phyloP scores from a whole-genome alignment of 805 yeast species.

The Wickerhamomyces kurtzmanii region DNA sequence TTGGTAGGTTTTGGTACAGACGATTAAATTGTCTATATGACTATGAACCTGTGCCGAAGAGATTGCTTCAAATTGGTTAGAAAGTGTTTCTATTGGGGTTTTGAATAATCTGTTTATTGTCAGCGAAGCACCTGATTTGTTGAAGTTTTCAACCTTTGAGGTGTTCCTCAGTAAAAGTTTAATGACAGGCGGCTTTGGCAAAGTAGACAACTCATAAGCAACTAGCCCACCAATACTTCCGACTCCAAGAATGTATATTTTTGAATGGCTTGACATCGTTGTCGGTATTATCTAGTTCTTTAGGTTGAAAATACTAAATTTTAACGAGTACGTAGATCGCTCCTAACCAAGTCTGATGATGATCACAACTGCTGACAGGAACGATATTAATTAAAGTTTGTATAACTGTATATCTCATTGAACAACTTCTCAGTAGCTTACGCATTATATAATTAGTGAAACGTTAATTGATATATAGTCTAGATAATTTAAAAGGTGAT shows the following conservation, averaged over 20 bases:
- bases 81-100: slow-evolving; percentile 5
- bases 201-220: slow-evolving; percentile 12
- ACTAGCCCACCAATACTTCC: slow-evolving; percentile 19
- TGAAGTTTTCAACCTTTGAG: slow-evolving; percentile 9
- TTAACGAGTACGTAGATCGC: too few relatives aligned
- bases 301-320: too few relatives aligned
- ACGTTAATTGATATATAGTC: too few relatives aligned
- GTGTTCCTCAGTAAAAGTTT: slow-evolving; percentile 13
- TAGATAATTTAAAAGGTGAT: too few relatives aligned
- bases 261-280: not conserved
- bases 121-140: slow-evolving; percentile 7
- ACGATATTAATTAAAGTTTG: too few relatives aligned
- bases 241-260: slow-evolving; percentile 14
- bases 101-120: slow-evolving; percentile 12
- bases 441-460: too few relatives aligned
- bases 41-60: slow-evolving; percentile 10
- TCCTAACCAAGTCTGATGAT: too few relatives aligned
- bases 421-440: too few relatives aligned
- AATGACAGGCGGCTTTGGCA: slow-evolving; percentile 9
- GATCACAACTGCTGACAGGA: too few relatives aligned
- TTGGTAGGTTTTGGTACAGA: slow-evolving; percentile 76
- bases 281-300: too few relatives aligned
- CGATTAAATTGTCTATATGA: slow-evolving; percentile 46
- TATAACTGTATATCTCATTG: too few relatives aligned
- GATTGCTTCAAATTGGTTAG: slow-evolving; percentile 3